Percentiles rank a stretch among this genome's conserved stretches.
Evolutionary conservation across 140 eudicot species (phyloP).

Genomic region (Stevia rebaudiana): DNA sequence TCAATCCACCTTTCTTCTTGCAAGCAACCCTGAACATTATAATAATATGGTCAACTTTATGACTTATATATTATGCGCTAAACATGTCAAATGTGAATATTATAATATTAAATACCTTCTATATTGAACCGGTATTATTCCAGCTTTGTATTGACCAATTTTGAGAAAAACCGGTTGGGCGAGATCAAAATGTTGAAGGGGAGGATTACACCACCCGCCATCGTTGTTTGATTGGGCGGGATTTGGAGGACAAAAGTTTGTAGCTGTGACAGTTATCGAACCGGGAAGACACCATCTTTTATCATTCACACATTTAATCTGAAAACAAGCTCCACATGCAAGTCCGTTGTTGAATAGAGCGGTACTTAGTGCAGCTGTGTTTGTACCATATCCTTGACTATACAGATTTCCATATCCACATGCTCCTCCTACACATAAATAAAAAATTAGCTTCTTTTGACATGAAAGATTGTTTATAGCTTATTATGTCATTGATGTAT

Average conservation of each 20-base stretch:
- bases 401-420: slow-evolving; percentile 46
- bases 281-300: slow-evolving; percentile 40
- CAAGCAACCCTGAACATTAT: slow-evolving; percentile 33
- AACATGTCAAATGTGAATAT: neutral
- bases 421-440: slow-evolving; percentile 38
- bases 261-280: slow-evolving; percentile 42
- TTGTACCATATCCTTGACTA: slow-evolving; percentile 50
- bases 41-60: neutral
- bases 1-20: slow-evolving; percentile 41
- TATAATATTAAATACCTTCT: slow-evolving; percentile 26
- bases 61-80: neutral
- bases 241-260: slow-evolving; percentile 53
- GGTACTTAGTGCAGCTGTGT: slow-evolving; percentile 43
- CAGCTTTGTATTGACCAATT: slow-evolving; percentile 54
- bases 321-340: slow-evolving; percentile 47
- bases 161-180: slow-evolving; percentile 41
- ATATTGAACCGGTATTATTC: slow-evolving; percentile 45
- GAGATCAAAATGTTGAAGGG: slow-evolving; percentile 47
- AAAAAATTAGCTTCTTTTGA: neutral
- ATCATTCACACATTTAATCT: slow-evolving; percentile 41
- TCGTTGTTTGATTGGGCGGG: slow-evolving; percentile 32
- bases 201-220: slow-evolving; percentile 59
- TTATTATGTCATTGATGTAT: too few relatives aligned
- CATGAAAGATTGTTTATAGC: neutral
- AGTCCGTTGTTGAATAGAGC: slow-evolving; percentile 42